Conservation (phyloP, 2,329 filamentous ascomycete genomes). For the Aspergillus ibericus region DNA sequence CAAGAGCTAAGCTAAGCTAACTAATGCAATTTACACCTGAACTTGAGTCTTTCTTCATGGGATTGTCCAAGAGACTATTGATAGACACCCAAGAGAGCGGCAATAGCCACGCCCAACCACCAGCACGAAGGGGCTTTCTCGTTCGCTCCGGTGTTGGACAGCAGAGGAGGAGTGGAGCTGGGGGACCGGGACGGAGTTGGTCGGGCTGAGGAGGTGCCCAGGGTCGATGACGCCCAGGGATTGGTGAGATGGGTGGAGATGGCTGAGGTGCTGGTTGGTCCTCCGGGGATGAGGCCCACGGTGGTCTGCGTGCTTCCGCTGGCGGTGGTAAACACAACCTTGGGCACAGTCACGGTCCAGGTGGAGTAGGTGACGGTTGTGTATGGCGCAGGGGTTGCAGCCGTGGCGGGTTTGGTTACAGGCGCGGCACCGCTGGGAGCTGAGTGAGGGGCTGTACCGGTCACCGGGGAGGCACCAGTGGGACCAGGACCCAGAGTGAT, state of each 20-base stretch:
- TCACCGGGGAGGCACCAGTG: conserved; percentile 44
- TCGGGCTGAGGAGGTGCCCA: conserved; percentile 18
- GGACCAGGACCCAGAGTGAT: conserved; percentile 54
- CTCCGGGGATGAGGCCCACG: conserved; percentile 33
- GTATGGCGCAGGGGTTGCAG: conserved; percentile 29
- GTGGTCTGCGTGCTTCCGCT: conserved; percentile 27
- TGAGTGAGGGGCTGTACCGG: conserved; percentile 42
- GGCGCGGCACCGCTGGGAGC: conserved; percentile 18
- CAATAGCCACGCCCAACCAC: conserved; percentile 6
- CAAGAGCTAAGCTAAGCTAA: not conserved
- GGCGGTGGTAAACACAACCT: conserved; percentile 44
- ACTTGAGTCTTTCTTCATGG: not conserved
- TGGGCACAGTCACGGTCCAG: conserved; percentile 46
- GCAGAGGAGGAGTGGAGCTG: not conserved
- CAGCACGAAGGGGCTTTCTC: not conserved
- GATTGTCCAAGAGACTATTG: not conserved
- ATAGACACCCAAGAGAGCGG: conserved; percentile 4
- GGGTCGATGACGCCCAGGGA: conserved; percentile 19
- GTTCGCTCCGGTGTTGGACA: conserved; percentile 2
- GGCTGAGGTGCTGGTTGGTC: conserved; percentile 17
- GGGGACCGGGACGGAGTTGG: conserved; percentile 5
- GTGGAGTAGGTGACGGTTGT: conserved; percentile 46
- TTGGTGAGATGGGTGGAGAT: conserved; percentile 21
- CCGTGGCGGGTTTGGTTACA: conserved; percentile 20
- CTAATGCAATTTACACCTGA: not conserved